Evolutionary conservation across 139 green algal genomes (phyloP).

Genomic region (Tetradesmus obliquus): DNA sequence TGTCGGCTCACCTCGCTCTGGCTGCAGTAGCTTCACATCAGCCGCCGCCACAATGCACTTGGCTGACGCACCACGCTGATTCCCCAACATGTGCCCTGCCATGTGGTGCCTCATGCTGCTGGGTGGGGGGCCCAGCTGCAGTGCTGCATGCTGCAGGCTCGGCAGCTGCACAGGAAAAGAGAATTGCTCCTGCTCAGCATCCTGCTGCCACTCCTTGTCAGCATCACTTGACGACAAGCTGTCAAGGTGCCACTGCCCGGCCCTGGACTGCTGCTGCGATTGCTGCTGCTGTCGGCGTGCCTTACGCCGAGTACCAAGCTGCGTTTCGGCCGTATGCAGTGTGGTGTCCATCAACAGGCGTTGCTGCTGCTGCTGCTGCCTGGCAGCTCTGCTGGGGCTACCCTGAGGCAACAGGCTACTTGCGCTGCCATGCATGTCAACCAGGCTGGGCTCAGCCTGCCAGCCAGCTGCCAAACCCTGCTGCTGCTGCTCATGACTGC

Average conservation of each 20-base stretch:
- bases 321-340: not conserved
- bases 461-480: not conserved
- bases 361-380: not conserved
- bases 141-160: not conserved
- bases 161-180: not conserved
- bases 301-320: not conserved
- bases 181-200: not conserved
- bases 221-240: not conserved
- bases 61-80: not conserved
- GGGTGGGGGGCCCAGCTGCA: not conserved
- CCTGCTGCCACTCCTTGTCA: not conserved
- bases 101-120: not conserved
- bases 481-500: not conserved
- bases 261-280: not conserved
- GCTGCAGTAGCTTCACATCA: constrained; percentile 11
- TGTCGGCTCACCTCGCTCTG: constrained; percentile 3
- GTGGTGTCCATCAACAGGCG: not conserved
- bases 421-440: not conserved
- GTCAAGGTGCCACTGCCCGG: not conserved
- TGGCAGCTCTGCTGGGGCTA: not conserved
- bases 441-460: not conserved
- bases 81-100: too few relatives aligned
- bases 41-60: not conserved
- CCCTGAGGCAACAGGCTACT: not conserved
- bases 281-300: not conserved